Conservation (phyloP, 257 asterid species). For the Mentha longifolia region DNA sequence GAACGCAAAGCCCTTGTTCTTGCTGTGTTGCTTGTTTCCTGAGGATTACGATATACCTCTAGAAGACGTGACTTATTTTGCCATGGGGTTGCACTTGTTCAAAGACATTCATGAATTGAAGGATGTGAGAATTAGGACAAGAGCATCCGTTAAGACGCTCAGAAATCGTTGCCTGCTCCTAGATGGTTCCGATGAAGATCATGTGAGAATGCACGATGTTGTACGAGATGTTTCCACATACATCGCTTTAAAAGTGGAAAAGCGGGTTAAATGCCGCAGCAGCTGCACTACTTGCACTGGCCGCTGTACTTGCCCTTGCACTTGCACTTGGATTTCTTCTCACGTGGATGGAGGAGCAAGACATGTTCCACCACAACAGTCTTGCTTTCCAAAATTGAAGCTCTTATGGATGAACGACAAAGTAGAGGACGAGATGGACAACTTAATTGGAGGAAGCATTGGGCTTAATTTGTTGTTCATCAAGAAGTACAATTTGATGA, state of each 20-base stretch:
- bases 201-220: slow-evolving; percentile 31
- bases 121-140: slow-evolving; percentile 24
- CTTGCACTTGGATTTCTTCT: slow-evolving; percentile 28
- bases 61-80: slow-evolving; percentile 15
- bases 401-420: too few relatives aligned
- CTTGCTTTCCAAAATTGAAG: too few relatives aligned
- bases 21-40: slow-evolving; percentile 24
- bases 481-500: too few relatives aligned
- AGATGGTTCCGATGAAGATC: not conserved
- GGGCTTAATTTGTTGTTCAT: too few relatives aligned
- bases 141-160: not conserved
- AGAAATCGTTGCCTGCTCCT: slow-evolving; percentile 21
- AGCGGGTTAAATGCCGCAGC: too few relatives aligned
- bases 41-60: slow-evolving; percentile 20
- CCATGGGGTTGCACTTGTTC: slow-evolving; percentile 25
- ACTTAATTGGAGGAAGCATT: too few relatives aligned
- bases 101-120: slow-evolving; percentile 3
- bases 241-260: slow-evolving; percentile 21
- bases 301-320: too few relatives aligned
- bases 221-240: slow-evolving; percentile 22
- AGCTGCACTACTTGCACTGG: too few relatives aligned
- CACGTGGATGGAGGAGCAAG: too few relatives aligned
- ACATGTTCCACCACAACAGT: too few relatives aligned
- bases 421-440: too few relatives aligned
- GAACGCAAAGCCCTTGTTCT: not conserved